Evolutionary conservation across 352 stramenopile species (phyloP), one percentile per base, ranked within the genome.

Genomic region (Pythium apleroticum): DNA sequence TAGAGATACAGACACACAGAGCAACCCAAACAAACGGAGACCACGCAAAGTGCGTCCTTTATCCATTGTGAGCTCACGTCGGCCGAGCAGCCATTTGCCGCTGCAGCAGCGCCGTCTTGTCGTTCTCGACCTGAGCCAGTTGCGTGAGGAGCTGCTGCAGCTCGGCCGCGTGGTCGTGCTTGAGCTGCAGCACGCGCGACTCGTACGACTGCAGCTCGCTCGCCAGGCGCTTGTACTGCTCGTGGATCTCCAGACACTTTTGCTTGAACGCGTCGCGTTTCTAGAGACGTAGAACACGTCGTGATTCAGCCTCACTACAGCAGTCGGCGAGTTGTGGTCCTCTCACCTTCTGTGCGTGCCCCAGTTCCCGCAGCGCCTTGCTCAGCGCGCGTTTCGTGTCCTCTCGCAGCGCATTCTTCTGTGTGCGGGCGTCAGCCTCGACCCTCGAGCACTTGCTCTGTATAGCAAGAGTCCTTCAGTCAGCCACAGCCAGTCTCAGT

Each of bases 181-280:
- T 81, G n/a, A 83, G 71, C 43, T 86, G 79, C 14, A 79, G 63
- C 15, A 90, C 57, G 11, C 76, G 73, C 24, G 65, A 20, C n/a
- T 89, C 81, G 43, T 78, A 63, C 1, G 59, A 56, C 48, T 75
- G 82, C 11, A 74, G 65, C 35, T 89, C 80, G 25, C 73, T 61
- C 7, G 77, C 43, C 48, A 90, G 37, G 4, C 70, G 61, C 54
- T 94, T 92, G 74, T 85, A 87, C 20, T 73, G 77, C 55, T 90
- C 81, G 69, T 94, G 86, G 57, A 86, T 77, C 60, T 94, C 80
- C 11, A 94, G 71, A 60, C 86, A 94, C 43, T 92, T 94, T 25
- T 76, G 74, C 45, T 94, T 94, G 68, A 91, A 94, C 27, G 81
- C 81, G 57, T 94, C 81, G 17, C 82, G 76, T 74, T 94, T 93